Evolutionary conservation across 2,329 filamentous ascomycete species (phyloP).

Genomic region (Metarhizium brunneum): DNA sequence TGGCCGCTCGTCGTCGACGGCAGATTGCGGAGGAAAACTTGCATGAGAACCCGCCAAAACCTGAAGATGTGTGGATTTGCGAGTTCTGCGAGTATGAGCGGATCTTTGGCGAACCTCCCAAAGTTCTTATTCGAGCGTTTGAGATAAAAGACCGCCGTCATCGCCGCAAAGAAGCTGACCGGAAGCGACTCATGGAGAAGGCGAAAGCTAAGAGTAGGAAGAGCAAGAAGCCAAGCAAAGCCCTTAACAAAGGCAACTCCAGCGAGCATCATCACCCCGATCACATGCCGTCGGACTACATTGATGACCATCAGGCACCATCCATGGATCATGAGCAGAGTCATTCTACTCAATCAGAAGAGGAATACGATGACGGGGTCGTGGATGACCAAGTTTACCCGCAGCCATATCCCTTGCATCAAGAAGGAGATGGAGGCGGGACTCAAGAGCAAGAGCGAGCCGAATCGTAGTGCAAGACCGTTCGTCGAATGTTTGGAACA

Average conservation of each 20-base stretch:
- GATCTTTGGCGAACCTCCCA: conserved; percentile 83
- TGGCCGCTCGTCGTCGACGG: conserved; percentile 69
- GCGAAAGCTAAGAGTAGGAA: conserved; percentile 90
- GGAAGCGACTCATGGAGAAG: conserved; percentile 76
- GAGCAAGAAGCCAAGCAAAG: conserved; percentile 71
- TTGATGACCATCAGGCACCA: conserved; percentile 13
- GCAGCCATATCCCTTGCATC: conserved; percentile 8
- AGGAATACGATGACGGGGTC: conserved; percentile 26
- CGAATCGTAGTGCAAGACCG: conserved; percentile 3
- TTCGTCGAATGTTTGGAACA: not conserved
- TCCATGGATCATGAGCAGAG: conserved; percentile 17
- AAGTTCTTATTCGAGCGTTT: conserved; percentile 79
- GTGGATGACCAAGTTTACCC: conserved; percentile 18
- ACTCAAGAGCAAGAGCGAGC: conserved; percentile 5
- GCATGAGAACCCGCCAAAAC: conserved; percentile 58
- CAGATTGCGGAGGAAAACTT: conserved; percentile 70
- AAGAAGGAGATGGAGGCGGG: conserved; percentile 7
- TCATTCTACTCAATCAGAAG: conserved; percentile 30
- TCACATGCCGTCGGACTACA: conserved; percentile 13
- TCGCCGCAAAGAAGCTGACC: conserved; percentile 77
- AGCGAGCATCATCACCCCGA: conserved; percentile 13
- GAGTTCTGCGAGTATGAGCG: conserved; percentile 97
- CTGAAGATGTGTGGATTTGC: conserved; percentile 84
- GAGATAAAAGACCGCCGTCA: conserved; percentile 88
- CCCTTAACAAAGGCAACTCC: conserved; percentile 17